phyloP scores from a whole-genome alignment of 2,329 filamentous ascomycete species.

The Colletotrichum sidae region DNA sequence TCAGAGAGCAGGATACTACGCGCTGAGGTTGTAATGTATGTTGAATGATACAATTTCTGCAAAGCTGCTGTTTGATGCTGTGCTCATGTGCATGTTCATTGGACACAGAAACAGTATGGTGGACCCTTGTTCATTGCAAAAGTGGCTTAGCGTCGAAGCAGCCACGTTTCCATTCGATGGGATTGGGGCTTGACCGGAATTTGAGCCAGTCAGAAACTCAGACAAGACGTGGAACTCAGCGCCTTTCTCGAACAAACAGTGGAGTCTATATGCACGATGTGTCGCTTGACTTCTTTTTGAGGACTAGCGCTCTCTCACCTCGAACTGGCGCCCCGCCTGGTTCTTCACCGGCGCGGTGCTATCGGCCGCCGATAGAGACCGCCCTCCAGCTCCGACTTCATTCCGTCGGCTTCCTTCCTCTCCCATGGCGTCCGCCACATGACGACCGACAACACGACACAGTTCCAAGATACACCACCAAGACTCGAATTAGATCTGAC shows the following conservation, averaged over 20 bases:
- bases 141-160: slow-evolving; percentile 1
- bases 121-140: neutral
- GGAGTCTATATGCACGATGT: slow-evolving; percentile 28
- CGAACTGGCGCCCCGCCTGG: neutral
- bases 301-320: slow-evolving; percentile 41
- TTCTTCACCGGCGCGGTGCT: slow-evolving; percentile 6
- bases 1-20: too few species aligned
- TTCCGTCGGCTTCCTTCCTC: slow-evolving; percentile 2
- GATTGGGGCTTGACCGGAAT: neutral
- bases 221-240: neutral
- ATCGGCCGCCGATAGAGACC: slow-evolving; percentile 14
- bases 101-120: too few species aligned
- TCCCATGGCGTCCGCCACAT: slow-evolving; percentile 29
- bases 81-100: neutral
- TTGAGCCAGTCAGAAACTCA: neutral
- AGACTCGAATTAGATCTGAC: neutral
- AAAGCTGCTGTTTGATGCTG: neutral
- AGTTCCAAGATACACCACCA: too few species aligned
- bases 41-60: neutral
- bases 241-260: neutral
- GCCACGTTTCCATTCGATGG: too few species aligned
- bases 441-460: slow-evolving; percentile 22
- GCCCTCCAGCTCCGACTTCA: slow-evolving; percentile 7
- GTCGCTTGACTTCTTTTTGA: slow-evolving; percentile 46
- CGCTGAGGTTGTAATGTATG: too few species aligned